phyloP scores from a whole-genome alignment of 73 alveolate genomes.

The Tetrahymena malaccensis region DNA sequence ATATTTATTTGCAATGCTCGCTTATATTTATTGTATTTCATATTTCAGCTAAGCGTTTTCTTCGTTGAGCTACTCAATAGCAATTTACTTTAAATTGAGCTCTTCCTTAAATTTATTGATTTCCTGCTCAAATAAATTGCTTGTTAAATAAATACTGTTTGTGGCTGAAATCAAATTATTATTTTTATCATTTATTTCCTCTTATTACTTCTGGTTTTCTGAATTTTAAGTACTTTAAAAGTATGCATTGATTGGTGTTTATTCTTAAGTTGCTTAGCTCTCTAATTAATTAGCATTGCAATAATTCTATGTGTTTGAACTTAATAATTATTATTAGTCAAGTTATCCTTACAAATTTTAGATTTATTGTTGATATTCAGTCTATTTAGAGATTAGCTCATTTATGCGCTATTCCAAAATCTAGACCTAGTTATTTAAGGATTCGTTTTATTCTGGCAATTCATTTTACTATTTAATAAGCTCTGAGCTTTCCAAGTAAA shows the following conservation, averaged over 20 bases:
- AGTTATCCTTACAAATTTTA: not conserved
- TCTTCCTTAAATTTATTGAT: not conserved
- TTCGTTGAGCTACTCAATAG: not conserved
- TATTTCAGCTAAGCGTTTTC: not conserved
- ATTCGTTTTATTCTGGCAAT: not conserved
- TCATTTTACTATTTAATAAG: not conserved
- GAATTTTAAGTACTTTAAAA: not conserved
- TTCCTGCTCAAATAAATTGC: not conserved
- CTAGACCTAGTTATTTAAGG: not conserved
- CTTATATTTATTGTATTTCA: not conserved
- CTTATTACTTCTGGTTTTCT: not conserved
- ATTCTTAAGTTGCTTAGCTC: not conserved
- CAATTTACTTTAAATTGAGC: not conserved
- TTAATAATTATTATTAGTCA: not conserved
- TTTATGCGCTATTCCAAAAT: not conserved
- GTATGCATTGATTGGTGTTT: not conserved
- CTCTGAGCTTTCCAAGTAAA: not conserved
- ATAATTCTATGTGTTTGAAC: not conserved
- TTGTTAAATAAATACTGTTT: not conserved
- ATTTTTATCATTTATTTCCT: not conserved
- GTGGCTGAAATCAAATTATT: not conserved
- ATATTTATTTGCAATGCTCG: not conserved
- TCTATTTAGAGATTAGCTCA: not conserved
- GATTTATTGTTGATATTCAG: not conserved
- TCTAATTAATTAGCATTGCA: not conserved